Conservation (phyloP, 495 filamentous ascomycete species). For the Podospora pseudocomata region DNA sequence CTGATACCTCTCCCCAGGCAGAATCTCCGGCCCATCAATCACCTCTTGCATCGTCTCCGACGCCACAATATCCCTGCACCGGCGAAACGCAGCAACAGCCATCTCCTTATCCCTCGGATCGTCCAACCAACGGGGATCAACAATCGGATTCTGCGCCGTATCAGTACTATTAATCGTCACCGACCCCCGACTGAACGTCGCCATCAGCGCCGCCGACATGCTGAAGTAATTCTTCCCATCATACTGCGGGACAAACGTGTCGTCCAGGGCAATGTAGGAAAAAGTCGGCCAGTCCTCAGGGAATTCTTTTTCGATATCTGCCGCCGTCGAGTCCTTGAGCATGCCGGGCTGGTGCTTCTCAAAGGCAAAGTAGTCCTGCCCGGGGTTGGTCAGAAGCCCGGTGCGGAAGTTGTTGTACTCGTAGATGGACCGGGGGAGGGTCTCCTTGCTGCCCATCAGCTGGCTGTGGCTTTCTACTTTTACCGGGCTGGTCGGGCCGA, state of each 20-base stretch:
- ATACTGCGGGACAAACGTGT: conserved; percentile 8
- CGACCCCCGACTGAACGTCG: conserved; percentile 51
- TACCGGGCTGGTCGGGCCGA: background rate
- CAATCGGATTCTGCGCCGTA: conserved; percentile 41
- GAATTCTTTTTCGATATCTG: conserved; percentile 15
- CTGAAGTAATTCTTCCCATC: conserved; percentile 34
- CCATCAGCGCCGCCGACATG: conserved; percentile 36
- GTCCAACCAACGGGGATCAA: conserved; percentile 47
- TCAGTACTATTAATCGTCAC: conserved; percentile 47
- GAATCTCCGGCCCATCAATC: background rate
- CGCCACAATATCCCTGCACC: conserved; percentile 12
- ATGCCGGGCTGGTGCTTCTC: conserved; percentile 40
- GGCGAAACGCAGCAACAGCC: conserved; percentile 44
- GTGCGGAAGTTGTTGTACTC: conserved; percentile 28
- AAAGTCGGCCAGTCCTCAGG: conserved; percentile 37
- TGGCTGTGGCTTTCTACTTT: background rate
- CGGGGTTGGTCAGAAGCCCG: conserved; percentile 43
- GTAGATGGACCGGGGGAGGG: conserved; percentile 27
- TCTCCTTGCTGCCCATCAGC: conserved; percentile 10
- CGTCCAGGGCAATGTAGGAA: conserved; percentile 56
- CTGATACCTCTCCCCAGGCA: background rate
- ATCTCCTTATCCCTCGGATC: conserved; percentile 44
- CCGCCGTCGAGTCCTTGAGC: conserved; percentile 12
- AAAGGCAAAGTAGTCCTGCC: conserved; percentile 45
- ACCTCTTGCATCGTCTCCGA: background rate